Evolutionary conservation across 1,284 basidiomycete genomes (phyloP), one percentile per base, ranked within the genome.

Genomic region (Lignosus rhinocerotis): DNA sequence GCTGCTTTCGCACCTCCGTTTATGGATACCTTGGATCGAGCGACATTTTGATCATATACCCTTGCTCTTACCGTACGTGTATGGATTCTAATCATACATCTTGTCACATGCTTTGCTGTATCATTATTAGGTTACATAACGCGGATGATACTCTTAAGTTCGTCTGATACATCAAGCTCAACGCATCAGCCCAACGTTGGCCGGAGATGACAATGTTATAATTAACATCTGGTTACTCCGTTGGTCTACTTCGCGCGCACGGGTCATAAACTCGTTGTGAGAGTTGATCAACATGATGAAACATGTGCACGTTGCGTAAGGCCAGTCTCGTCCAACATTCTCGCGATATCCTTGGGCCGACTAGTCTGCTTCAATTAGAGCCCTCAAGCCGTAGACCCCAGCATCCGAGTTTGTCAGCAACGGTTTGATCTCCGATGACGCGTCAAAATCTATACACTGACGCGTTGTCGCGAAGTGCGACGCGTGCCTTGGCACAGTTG

Each of bases 51-150:
- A 38, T 14, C 17, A 51, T 47, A 51, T 55, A 43, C 34, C 53
- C 31, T 19, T 53, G 47, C 41, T 48, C 39, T 41, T 19, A 31
- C 14, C 49, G 30, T 34, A n/a, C 25, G 17, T n/a, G n/a, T 32
- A n/a, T 30, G 17, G n/a, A 21, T 3, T 6, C 12, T 39, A 39
- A 25, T 25, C 17, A 33, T 33, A 33, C 14, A 4, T 21, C 25
- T 53, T 58, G 31, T 19, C 46, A 30, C 44, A 32, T 38, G 9
- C 34, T 30, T 59, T 59, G 54, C 57, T 62, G 57, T 62, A 62
- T 62, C 57, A 51, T 62, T 62, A 58, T 61, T 58, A 14, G 17
- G 33, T 51, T 55, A 19, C 21, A 19, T 1, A 21, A 38, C 19
- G 17, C 11, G 17, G 31, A 46, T 46, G 43, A 52, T 34, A 36